Base-by-base conservation (phyloP, 2,329 filamentous ascomycete species). In the Cercospora zeae-maydis region DNA sequence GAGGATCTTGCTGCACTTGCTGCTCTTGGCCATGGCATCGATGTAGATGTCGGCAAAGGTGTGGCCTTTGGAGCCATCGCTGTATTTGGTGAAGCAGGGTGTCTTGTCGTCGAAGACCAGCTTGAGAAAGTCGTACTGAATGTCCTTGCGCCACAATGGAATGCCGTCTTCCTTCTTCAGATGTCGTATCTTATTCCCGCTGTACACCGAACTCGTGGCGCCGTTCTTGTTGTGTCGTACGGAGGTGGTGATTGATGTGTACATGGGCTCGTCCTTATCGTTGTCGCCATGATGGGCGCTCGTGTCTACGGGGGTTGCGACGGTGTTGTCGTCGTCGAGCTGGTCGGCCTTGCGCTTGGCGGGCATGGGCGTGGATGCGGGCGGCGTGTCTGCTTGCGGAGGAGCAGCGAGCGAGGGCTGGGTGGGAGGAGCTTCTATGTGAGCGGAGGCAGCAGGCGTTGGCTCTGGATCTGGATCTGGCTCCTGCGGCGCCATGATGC, bases 1-100 rank as follows among this genome's bases (percentile, higher is more conserved):
- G 67, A 99, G 83, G 55, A 99, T 95, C 79, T 98, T 98, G 83
- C 95, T 98, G 30, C 93, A 98, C 82, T 99, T 99, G 83, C 92
- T 97, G 80, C 95, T 99, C 76, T 92, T 87, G 2, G 95, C 92
- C 93, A 99, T 98, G 64, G 95, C 93, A 78, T 98, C 95, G 72
- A 99, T 93, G 78, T 99, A 99, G 64, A 99, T 86, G 76, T 98
- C 93, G 65, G 95, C 93, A 76, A 99, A 99, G 7, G 83, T 86
- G 71, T 84, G 77, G 68, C 86, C 90, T 72, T 90, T 87, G 72
- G 88, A 88, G 62, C 84, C 84, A 70, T 96, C 92, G 76, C 93
- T 96, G 75, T 90, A 90, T 75, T 96, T 96, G 74, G 92, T 96
- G 76, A 99, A 99, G 73, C 92, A 92, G 66, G 80, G 80, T 58